Percentiles rank a stretch among this genome's conserved stretches.
These are phyloP conservation scores for Thelonectria olida DNA, from an alignment of 2,329 filamentous ascomycete genomes.

Conservation along the genomic window DNA sequence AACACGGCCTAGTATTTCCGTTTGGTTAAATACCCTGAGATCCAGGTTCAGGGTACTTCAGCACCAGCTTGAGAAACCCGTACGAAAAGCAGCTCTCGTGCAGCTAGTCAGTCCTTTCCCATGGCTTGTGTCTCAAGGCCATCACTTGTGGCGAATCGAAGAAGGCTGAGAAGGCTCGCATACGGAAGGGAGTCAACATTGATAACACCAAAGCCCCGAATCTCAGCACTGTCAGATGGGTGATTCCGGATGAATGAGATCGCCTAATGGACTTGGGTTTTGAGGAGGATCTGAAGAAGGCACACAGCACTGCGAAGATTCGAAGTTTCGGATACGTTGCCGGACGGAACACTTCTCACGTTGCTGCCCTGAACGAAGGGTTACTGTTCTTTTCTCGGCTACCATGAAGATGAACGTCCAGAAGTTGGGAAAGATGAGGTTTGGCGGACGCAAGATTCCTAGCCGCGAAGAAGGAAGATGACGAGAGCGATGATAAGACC, in stretches of 20 bases:
- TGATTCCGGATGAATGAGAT: conserved; percentile 95
- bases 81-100: conserved; percentile 87
- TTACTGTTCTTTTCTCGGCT: conserved; percentile 92
- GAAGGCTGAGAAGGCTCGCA: conserved; percentile 87
- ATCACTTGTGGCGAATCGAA: conserved; percentile 77
- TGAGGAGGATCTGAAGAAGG: conserved; percentile 89
- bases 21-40: too few relatives aligned
- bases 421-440: conserved; percentile 90
- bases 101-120: conserved; percentile 85
- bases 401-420: conserved; percentile 99
- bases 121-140: conserved; percentile 92
- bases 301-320: conserved; percentile 82
- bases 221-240: conserved; percentile 89
- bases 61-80: too few relatives aligned
- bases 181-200: conserved; percentile 92
- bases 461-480: conserved; percentile 67
- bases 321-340: conserved; percentile 65
- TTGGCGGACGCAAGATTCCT: conserved; percentile 92
- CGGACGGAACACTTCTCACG: conserved; percentile 65
- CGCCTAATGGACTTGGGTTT: conserved; percentile 97
- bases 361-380: conserved; percentile 78
- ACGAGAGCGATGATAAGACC: conserved; percentile 56
- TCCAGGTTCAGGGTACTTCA: too few relatives aligned
- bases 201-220: conserved; percentile 91
- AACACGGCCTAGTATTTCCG: too few relatives aligned